Conservation (phyloP, 768 basidiomycete genomes). For the Tricholoma sp. region DNA sequence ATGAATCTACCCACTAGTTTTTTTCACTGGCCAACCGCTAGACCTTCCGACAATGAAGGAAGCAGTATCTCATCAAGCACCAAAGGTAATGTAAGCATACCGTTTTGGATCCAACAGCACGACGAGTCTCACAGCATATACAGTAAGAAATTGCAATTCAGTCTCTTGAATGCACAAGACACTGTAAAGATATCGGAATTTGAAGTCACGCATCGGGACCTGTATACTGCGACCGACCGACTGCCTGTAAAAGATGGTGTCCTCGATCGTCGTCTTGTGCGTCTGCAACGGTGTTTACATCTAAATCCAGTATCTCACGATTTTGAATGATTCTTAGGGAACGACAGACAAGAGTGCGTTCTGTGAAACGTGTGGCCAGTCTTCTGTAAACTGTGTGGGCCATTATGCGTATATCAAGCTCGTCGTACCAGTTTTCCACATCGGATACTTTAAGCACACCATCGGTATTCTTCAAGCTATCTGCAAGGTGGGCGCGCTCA, state of each 20-base stretch:
- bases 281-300: conserved; percentile 17
- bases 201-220: conserved; percentile 88
- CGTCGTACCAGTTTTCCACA: conserved; percentile 94
- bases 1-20: not conserved
- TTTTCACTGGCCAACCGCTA: not conserved
- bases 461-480: conserved; percentile 92
- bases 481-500: conserved; percentile 69
- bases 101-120: not conserved
- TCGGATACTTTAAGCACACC: conserved; percentile 96
- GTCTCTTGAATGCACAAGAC: conserved; percentile 89
- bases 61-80: conserved; percentile 69
- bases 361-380: conserved; percentile 94
- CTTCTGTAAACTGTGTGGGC: conserved; percentile 91
- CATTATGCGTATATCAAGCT: conserved; percentile 99
- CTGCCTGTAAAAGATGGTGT: conserved; percentile 89
- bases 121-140: not conserved
- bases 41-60: conserved; percentile 60
- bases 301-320: not conserved
- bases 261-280: conserved; percentile 83
- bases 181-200: conserved; percentile 95
- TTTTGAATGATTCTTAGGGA: conserved; percentile 47
- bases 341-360: conserved; percentile 89
- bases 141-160: conserved; percentile 96
- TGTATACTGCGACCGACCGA: conserved; percentile 82
- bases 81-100: conserved; percentile 70